Evolutionary conservation across 805 yeast species (phyloP).

Genomic region (Monosporozyma siamensis): DNA sequence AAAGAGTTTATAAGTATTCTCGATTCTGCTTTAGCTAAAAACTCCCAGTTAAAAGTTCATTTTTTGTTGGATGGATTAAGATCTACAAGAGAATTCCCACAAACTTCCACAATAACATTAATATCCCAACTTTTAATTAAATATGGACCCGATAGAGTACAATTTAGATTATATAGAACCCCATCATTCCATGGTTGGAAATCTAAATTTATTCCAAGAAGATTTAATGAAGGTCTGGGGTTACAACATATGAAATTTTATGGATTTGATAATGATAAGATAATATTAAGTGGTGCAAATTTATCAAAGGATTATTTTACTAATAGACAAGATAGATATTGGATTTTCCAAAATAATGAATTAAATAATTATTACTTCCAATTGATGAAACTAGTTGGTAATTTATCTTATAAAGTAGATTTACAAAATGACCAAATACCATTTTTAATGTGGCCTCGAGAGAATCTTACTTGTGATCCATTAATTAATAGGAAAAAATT

Average conservation of each 20-base stretch:
- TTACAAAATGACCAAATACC: constrained; percentile 32
- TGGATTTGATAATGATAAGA: constrained; percentile 90
- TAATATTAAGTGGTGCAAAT: constrained; percentile 85
- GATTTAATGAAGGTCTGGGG: constrained; percentile 86
- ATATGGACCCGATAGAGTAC: constrained; percentile 58
- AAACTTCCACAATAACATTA: constrained; percentile 61
- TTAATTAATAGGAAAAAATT: constrained; percentile 40
- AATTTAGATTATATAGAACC: constrained; percentile 78
- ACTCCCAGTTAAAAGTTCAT: constrained; percentile 55
- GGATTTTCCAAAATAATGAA: constrained; percentile 47
- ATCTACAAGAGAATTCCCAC: constrained; percentile 89
- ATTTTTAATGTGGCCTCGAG: constrained; percentile 61
- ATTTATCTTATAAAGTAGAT: constrained; percentile 61
- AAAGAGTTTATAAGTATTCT: constrained; percentile 61
- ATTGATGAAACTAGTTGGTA: constrained; percentile 60
- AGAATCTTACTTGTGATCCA: constrained; percentile 63
- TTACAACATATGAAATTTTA: constrained; percentile 95
- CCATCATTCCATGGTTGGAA: constrained; percentile 70
- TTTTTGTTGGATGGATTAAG: constrained; percentile 80
- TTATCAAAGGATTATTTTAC: constrained; percentile 87
- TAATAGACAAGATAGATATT: constrained; percentile 89
- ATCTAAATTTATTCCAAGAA: constrained; percentile 58
- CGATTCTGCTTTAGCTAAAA: constrained; percentile 46
- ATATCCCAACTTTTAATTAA: constrained; percentile 56
- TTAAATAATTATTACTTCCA: constrained; percentile 64